A percentile compares a stretch with the other conserved stretches of the same genome.
Conservation (phyloP, 2,329 filamentous ascomycete species). For the Xylaria sp. region DNA sequence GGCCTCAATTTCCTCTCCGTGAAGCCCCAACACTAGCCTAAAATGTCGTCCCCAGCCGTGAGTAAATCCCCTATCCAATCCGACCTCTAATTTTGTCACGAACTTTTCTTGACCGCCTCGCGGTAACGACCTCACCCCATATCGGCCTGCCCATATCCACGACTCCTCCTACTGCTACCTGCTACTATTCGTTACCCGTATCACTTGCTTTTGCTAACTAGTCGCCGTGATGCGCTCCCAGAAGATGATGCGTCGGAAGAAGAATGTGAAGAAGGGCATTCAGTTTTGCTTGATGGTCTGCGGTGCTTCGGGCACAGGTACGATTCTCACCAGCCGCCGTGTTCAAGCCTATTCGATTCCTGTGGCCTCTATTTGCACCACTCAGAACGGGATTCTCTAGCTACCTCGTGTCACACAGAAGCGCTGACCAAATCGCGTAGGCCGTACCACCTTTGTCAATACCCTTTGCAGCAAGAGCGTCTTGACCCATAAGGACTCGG, state of each 20-base stretch:
- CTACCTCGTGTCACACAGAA: background rate
- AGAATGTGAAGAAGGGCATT: conserved; percentile 99
- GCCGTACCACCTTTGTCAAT: conserved; percentile 98
- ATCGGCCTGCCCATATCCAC: conserved; percentile 7
- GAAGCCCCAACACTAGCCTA: conserved; percentile 39
- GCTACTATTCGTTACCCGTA: background rate
- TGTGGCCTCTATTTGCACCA: background rate
- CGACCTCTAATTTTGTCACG: conserved; percentile 27
- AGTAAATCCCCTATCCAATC: conserved; percentile 39
- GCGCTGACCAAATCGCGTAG: conserved; percentile 52
- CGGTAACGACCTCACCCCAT: conserved; percentile 4
- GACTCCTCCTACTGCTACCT: background rate
- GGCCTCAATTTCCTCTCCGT: conserved; percentile 26
- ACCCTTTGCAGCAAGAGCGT: conserved; percentile 97
- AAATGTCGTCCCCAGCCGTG: conserved; percentile 46
- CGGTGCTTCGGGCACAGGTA: conserved; percentile 97
- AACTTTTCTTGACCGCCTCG: conserved; percentile 30
- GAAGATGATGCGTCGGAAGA: conserved; percentile 99
- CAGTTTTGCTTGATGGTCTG: conserved; percentile 99
- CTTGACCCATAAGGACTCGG: conserved; percentile 87
- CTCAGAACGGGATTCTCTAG: conserved; percentile 13
- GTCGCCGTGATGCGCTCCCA: conserved; percentile 48
- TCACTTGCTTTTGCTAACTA: conserved; percentile 29
- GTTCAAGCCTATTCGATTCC: conserved; percentile 16
- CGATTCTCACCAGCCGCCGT: conserved; percentile 41